Base-by-base conservation (phyloP, 2,329 filamentous ascomycete genomes). In the Botrytis fabae region DNA sequence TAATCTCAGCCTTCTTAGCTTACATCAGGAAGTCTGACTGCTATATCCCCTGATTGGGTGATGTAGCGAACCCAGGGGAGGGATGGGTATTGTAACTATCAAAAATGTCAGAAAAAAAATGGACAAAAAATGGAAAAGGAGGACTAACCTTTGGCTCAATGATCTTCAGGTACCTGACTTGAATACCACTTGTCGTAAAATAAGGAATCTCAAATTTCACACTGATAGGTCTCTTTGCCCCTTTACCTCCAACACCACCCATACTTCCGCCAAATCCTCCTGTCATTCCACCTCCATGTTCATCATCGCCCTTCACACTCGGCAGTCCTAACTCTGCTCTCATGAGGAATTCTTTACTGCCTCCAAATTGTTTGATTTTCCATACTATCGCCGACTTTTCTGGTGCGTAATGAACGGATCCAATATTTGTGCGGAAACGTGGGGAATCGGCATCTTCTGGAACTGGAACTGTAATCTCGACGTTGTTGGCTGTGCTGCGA, bases 141-240 rank as follows among this genome's bases (percentile, higher is more conserved):
- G 1, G 62, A 83, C 89, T 80, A 85, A 97, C 95, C 93, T 99
- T 99, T 64, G 96, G 96, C 84, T 99, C 96, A 76, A 97, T 98
- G 80, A 99, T 99, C 88, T 99, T 99, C 82, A 99, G 84, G 83
- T 99, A 99, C 80, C 96, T 90, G 80, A 99, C 96, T 83, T 99
- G 97, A 78, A 99, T 99, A 76, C 96, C 96, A 84, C 93, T 97
- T 4, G 97, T 99, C n/a, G 96, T 99, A 82, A 99, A 99, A 84
- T 99, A 99, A n/a, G 96, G 96, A 81, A 99, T 99, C 86, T 99
- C 96, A 82, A 99, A 99, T 85, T 99, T 99, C 85, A 99, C 96
- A 83, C 95, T 95, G 80, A 99, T 99, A 0, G 96, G 96, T 78
- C 96, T 87, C 87, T 98, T 99, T 73, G 89, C 89, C 32, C 93